Conservation (phyloP, 306 rosid genomes). For the Acacia melanoxylon region DNA sequence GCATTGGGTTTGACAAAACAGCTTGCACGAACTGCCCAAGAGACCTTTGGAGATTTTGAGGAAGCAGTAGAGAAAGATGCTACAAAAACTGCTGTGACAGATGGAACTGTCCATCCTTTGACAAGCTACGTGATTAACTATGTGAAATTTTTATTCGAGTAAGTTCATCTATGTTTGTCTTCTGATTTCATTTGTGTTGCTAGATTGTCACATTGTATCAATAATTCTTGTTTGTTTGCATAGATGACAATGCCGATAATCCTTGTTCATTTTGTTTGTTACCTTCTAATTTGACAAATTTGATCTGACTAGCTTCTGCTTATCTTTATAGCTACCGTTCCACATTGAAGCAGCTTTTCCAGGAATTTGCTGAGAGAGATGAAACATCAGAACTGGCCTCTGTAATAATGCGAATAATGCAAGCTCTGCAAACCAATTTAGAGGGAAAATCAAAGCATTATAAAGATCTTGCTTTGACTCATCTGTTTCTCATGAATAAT, state of each 20-base stretch:
- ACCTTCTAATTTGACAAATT: background rate
- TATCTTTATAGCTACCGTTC: conserved; percentile 55
- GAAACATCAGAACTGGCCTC: conserved; percentile 58
- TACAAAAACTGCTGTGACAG: conserved; percentile 71
- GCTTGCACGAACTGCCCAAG: conserved; percentile 71
- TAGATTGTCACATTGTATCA: background rate
- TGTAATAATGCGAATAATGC: conserved; percentile 72
- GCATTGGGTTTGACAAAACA: conserved; percentile 62
- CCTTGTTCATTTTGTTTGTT: background rate
- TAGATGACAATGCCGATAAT: background rate
- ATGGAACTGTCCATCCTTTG: conserved; percentile 78
- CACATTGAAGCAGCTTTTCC: conserved; percentile 33
- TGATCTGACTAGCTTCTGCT: conserved; percentile 5
- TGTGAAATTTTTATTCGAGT: conserved; percentile 62
- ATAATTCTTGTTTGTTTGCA: background rate
- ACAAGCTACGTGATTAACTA: conserved; percentile 81
- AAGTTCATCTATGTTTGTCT: conserved; percentile 26
- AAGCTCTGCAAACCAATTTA: conserved; percentile 75
- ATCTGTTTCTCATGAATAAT: conserved; percentile 75
- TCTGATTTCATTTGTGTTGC: background rate
- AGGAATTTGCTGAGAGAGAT: conserved; percentile 56
- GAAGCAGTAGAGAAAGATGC: conserved; percentile 77
- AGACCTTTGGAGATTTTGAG: conserved; percentile 76
- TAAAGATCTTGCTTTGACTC: conserved; percentile 65
- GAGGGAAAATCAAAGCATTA: conserved; percentile 78